Conservation (phyloP, 768 basidiomycete species). For the Dentipellis fragilis region DNA sequence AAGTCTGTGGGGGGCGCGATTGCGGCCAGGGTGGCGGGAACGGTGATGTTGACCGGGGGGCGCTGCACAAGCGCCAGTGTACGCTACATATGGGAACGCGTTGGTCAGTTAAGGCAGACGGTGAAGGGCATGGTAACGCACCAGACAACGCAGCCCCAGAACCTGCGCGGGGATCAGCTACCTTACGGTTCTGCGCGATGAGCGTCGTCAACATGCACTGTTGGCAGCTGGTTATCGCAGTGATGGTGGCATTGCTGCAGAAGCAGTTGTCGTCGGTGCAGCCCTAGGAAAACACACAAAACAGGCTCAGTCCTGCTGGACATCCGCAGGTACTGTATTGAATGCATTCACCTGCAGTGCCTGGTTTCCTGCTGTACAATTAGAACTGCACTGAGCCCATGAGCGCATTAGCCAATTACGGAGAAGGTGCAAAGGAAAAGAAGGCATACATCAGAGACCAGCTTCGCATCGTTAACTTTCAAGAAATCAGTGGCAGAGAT, state of each 20-base stretch:
- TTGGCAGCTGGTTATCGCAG: conserved; percentile 41
- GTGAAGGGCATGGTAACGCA: conserved; percentile 19
- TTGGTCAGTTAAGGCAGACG: neutral
- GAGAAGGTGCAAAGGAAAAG: neutral
- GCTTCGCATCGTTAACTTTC: conserved; percentile 22
- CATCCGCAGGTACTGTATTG: neutral
- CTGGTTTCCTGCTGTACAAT: conserved; percentile 19
- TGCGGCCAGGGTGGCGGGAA: conserved; percentile 28
- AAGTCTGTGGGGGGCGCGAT: conserved; percentile 40
- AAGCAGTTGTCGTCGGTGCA: conserved; percentile 44
- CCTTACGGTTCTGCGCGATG: conserved; percentile 36
- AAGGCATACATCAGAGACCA: conserved; percentile 21
- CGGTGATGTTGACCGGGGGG: conserved; percentile 23
- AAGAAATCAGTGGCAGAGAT: conserved; percentile 38
- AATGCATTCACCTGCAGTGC: conserved; percentile 18
- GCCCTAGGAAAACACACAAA: conserved; percentile 16
- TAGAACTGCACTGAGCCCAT: conserved; percentile 18
- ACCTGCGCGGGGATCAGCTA: conserved; percentile 45
- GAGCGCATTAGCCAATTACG: conserved; percentile 17
- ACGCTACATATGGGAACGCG: conserved; percentile 31
- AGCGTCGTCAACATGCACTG: conserved; percentile 57
- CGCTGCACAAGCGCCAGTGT: conserved; percentile 36
- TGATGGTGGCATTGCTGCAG: conserved; percentile 35
- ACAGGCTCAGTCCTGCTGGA: neutral
- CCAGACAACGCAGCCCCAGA: conserved; percentile 50